Percentiles rank a stretch among this genome's conserved stretches.
Conservation (phyloP, 192 early-diverging fungal species). For the Lobulomyces angularis region DNA sequence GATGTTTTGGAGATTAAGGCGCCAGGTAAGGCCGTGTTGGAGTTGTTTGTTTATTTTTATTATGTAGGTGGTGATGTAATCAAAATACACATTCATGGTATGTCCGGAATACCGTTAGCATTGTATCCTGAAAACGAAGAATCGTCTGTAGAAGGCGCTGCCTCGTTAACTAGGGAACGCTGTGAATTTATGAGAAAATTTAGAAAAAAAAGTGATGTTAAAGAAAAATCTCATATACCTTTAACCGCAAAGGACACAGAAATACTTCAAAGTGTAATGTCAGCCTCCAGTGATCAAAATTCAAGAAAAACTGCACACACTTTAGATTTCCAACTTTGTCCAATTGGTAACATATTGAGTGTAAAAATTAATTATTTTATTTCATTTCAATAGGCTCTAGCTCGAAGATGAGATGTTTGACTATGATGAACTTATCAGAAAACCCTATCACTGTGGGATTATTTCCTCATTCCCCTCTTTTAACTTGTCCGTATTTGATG, state of each 20-base stretch:
- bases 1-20: slow-evolving; percentile 34
- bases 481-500: slow-evolving; percentile 38
- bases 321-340: slow-evolving; percentile 42
- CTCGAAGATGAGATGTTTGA: slow-evolving; percentile 30
- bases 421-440: slow-evolving; percentile 39
- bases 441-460: slow-evolving; percentile 30
- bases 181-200: slow-evolving; percentile 41
- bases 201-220: slow-evolving; percentile 11
- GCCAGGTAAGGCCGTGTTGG: too few relatives aligned
- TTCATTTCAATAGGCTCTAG: too few relatives aligned
- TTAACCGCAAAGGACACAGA: slow-evolving; percentile 27
- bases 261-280: slow-evolving; percentile 43
- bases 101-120: slow-evolving; percentile 44
- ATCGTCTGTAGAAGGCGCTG: slow-evolving; percentile 30
- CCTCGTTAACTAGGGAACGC: slow-evolving; percentile 37
- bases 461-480: slow-evolving; percentile 29
- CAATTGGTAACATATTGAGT: slow-evolving; percentile 1
- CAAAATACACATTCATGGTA: slow-evolving; percentile 25
- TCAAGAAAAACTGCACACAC: slow-evolving; percentile 33
- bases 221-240: slow-evolving; percentile 23
- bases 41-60: too few relatives aligned
- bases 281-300: slow-evolving; percentile 27
- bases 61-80: slow-evolving; percentile 44
- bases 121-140: slow-evolving; percentile 38
- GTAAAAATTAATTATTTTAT: too few relatives aligned